Evolutionary conservation across 495 filamentous ascomycete genomes (phyloP).

Genomic region (Hypomontagnella monticulosa): DNA sequence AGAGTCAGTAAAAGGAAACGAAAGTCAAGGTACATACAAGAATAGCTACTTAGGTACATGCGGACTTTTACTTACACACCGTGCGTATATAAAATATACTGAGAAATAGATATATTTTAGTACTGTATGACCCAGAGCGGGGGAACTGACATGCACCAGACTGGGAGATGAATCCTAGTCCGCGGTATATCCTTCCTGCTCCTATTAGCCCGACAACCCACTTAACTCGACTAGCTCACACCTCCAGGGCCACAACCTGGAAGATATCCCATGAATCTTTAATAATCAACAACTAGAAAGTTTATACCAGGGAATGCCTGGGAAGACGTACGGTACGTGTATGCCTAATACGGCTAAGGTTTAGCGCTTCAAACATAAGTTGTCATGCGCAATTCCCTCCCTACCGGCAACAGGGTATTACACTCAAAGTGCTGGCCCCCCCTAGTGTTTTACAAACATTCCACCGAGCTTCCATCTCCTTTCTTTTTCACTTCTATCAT

Average conservation of each 20-base stretch:
- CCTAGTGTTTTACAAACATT: conserved; percentile 32
- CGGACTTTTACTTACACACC: neutral
- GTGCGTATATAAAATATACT: neutral
- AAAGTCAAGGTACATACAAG: too few relatives aligned
- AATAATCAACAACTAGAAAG: too few relatives aligned
- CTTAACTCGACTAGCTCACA: too few relatives aligned
- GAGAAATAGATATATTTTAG: neutral
- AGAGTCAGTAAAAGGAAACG: conserved; percentile 27
- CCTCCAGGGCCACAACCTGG: neutral
- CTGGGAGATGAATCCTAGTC: neutral
- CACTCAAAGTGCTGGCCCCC: too few relatives aligned
- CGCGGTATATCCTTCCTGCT: conserved; percentile 15
- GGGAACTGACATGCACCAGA: conserved; percentile 31
- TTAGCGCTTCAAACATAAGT: conserved; percentile 9
- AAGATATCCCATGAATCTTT: neutral
- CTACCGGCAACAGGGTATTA: conserved; percentile 12
- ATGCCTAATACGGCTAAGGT: conserved; percentile 11
- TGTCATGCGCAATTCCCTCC: conserved; percentile 27
- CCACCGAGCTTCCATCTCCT: conserved; percentile 23
- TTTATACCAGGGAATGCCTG: too few relatives aligned
- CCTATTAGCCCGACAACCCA: too few relatives aligned
- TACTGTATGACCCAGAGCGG: conserved; percentile 29
- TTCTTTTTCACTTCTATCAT: conserved; percentile 29
- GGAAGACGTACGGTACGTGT: conserved; percentile 1
- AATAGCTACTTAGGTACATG: too few relatives aligned